Conservation (phyloP, 176 grass and related monocot genomes). For the Zea mays region DNA sequence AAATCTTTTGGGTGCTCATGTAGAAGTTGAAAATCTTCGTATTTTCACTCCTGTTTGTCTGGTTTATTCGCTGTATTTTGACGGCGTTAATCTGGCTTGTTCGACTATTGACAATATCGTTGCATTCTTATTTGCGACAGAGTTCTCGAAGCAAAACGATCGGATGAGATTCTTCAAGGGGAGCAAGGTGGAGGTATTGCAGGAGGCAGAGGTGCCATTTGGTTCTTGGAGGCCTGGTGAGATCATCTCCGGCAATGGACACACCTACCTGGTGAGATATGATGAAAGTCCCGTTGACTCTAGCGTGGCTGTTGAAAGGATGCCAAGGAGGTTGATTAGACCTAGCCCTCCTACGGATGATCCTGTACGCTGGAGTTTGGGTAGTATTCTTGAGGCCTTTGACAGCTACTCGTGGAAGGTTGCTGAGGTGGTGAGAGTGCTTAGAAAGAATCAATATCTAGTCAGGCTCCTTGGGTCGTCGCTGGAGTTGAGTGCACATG, state of each 20-base stretch:
- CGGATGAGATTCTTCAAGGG: conserved; percentile 66
- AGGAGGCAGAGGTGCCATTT: conserved; percentile 43
- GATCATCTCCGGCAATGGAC: conserved; percentile 80
- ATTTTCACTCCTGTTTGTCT: not conserved
- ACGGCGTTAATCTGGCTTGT: not conserved
- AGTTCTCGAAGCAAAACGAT: conserved; percentile 11
- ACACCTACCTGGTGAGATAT: conserved; percentile 61
- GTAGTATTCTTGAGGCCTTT: conserved; percentile 65
- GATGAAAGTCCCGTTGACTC: conserved; percentile 19
- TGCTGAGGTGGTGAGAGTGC: conserved; percentile 48
- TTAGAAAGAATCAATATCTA: conserved; percentile 51
- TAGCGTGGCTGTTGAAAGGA: conserved; percentile 43
- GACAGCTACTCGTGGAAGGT: conserved; percentile 73
- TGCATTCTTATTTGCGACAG: conserved; percentile 15
- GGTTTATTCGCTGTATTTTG: not conserved
- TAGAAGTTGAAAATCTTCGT: not conserved
- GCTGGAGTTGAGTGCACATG: conserved; percentile 49
- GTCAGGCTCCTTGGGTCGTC: conserved; percentile 61
- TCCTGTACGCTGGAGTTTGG: conserved; percentile 39
- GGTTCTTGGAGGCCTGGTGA: conserved; percentile 66
- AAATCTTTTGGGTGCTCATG: not conserved
- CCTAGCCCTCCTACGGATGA: conserved; percentile 39
- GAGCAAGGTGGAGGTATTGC: conserved; percentile 62
- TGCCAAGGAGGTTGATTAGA: conserved; percentile 64
- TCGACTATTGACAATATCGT: conserved; percentile 20